phyloP scores from a whole-genome alignment of 139 green algal genomes.

The Axilococcus clingmanii region DNA sequence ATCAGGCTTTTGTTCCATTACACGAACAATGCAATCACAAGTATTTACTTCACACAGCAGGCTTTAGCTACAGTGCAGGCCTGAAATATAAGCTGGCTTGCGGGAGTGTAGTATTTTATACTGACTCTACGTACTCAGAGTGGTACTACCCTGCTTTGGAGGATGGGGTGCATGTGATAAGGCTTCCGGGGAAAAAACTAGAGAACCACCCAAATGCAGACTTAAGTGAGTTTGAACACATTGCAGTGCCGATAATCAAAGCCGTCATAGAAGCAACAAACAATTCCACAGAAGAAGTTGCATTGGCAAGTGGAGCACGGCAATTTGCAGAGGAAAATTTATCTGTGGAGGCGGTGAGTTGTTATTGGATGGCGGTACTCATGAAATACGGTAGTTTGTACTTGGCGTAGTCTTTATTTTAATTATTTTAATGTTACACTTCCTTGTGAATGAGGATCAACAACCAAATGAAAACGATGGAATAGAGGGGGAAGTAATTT shows the following conservation, averaged over 20 bases:
- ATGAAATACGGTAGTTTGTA: conserved; percentile 20
- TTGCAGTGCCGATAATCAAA: conserved; percentile 22
- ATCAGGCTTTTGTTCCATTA: conserved; percentile 17
- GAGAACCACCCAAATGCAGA: too few relatives aligned
- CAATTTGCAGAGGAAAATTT: conserved; percentile 20
- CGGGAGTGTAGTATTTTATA: conserved; percentile 22
- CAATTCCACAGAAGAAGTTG: not conserved
- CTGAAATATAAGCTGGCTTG: conserved; percentile 35
- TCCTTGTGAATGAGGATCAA: too few relatives aligned
- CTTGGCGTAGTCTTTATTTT: conserved; percentile 9
- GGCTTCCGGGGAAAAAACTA: too few relatives aligned
- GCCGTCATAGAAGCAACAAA: conserved; percentile 8
- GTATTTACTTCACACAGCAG: conserved; percentile 23
- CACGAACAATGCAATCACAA: conserved; percentile 25
- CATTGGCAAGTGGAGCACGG: conserved; percentile 17
- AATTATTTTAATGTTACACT: too few relatives aligned
- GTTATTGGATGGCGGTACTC: conserved; percentile 25
- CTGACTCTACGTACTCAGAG: conserved; percentile 16
- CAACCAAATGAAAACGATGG: too few relatives aligned
- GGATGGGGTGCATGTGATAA: conserved; percentile 16
- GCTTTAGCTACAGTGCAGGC: conserved; percentile 23
- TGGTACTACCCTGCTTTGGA: conserved; percentile 29
- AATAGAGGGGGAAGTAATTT: too few relatives aligned
- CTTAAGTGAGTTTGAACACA: too few relatives aligned
- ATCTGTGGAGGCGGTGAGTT: conserved; percentile 17